Conservation (phyloP, 495 filamentous ascomycete genomes). For the Podospora fimiseda region DNA sequence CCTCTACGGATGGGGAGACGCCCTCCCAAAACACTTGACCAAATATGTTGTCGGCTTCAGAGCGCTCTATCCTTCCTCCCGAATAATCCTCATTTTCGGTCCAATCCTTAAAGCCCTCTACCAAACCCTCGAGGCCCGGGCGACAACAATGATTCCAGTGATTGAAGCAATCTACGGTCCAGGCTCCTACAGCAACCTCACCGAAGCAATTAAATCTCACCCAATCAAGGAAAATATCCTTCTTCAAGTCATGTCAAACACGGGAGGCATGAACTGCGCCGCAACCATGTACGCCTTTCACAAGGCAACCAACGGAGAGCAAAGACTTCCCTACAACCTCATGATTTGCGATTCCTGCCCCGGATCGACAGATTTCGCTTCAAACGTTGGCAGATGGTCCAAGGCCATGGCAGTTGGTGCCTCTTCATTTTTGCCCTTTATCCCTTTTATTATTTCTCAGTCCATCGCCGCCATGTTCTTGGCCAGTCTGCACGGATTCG, state of each 20-base stretch:
- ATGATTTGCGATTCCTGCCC: constrained; percentile 49
- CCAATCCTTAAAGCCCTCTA: constrained; percentile 41
- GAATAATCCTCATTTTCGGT: constrained; percentile 44
- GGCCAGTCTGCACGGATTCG: constrained; percentile 22
- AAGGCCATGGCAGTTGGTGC: constrained; percentile 47
- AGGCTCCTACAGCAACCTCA: not conserved
- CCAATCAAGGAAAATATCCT: constrained; percentile 22
- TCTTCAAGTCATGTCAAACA: constrained; percentile 48
- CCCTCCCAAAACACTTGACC: constrained; percentile 42
- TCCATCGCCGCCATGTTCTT: constrained; percentile 37
- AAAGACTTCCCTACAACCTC: constrained; percentile 37
- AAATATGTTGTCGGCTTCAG: constrained; percentile 51
- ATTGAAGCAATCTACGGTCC: constrained; percentile 37
- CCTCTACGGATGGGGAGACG: constrained; percentile 53
- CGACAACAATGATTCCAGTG: constrained; percentile 43
- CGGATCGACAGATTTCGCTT: constrained; percentile 40
- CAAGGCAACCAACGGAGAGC: constrained; percentile 17
- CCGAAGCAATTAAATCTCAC: not conserved
- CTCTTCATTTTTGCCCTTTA: constrained; percentile 31
- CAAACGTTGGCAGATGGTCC: constrained; percentile 45
- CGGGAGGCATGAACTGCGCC: constrained; percentile 44
- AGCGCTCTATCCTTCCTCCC: constrained; percentile 40
- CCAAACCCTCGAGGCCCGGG: constrained; percentile 35
- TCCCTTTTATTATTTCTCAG: constrained; percentile 37
- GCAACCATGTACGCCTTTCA: constrained; percentile 44